Percentiles rank a stretch among this genome's conserved stretches.
These are phyloP conservation scores for Hippophae rhamnoides DNA, from an alignment of 306 rosid species.

Conservation along the genomic window DNA sequence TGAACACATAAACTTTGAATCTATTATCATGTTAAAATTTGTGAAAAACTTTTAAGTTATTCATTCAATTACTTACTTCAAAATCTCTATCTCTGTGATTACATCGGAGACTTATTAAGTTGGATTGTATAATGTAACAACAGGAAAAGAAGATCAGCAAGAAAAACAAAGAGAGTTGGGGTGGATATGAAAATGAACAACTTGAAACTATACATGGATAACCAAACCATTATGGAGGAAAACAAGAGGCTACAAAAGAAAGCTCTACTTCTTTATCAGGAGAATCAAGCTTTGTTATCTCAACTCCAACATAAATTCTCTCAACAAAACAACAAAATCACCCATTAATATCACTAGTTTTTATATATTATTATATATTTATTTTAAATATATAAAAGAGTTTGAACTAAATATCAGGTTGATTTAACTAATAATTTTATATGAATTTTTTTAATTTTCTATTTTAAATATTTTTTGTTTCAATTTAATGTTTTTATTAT, in stretches of 20 bases:
- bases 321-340: constrained; percentile 11
- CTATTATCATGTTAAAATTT: too few species aligned
- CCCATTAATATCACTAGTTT: not conserved
- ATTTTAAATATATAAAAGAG: too few species aligned
- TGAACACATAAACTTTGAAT: too few species aligned
- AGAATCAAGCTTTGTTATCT: constrained; percentile 52
- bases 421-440: too few species aligned
- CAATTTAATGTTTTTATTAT: too few species aligned
- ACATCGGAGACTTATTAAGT: not conserved
- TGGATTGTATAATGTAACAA: constrained; percentile 13
- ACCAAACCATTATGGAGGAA: constrained; percentile 58
- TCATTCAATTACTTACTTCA: not conserved
- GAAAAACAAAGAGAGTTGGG: constrained; percentile 23
- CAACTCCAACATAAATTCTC: constrained; percentile 43
- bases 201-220: constrained; percentile 51
- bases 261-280: constrained; percentile 69
- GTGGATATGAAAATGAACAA: constrained; percentile 59
- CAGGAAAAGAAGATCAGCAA: constrained; percentile 40
- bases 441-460: too few species aligned
- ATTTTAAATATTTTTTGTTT: too few species aligned
- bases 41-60: too few species aligned
- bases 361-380: too few species aligned
- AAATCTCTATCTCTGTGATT: not conserved
- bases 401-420: too few species aligned
- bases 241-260: constrained; percentile 61